Conservation (phyloP, 345 rosid species). For the Isatis tinctoria region DNA sequence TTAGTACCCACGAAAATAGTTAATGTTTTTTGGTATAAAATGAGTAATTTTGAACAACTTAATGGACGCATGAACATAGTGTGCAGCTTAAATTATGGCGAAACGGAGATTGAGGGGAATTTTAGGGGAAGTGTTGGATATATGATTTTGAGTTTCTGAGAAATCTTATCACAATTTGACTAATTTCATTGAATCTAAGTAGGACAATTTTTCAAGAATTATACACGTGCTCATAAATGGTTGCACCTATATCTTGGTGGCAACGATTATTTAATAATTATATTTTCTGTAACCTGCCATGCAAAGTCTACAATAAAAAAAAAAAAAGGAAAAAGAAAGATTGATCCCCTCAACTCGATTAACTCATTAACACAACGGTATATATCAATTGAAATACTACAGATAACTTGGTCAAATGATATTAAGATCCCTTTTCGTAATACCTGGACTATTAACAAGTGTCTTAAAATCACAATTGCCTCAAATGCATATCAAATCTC, state of each 20-base stretch:
- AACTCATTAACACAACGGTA: too few relatives aligned
- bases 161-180: too few relatives aligned
- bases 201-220: background rate
- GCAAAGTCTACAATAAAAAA: too few relatives aligned
- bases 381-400: too few relatives aligned
- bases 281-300: background rate
- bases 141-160: background rate
- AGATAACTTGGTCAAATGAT: too few relatives aligned
- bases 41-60: background rate
- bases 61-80: background rate
- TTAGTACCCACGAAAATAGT: background rate
- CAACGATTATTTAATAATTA: background rate
- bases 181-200: background rate
- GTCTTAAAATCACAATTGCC: background rate
- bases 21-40: background rate
- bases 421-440: background rate
- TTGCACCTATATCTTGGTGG: background rate
- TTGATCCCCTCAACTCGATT: too few relatives aligned
- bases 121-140: background rate
- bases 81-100: slow-evolving; percentile 6
- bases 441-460: background rate
- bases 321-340: too few relatives aligned
- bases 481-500: background rate
- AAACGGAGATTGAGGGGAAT: background rate
- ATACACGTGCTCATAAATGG: background rate